Conservation (phyloP, 768 basidiomycete genomes). For the Butyriboletus loyo region DNA sequence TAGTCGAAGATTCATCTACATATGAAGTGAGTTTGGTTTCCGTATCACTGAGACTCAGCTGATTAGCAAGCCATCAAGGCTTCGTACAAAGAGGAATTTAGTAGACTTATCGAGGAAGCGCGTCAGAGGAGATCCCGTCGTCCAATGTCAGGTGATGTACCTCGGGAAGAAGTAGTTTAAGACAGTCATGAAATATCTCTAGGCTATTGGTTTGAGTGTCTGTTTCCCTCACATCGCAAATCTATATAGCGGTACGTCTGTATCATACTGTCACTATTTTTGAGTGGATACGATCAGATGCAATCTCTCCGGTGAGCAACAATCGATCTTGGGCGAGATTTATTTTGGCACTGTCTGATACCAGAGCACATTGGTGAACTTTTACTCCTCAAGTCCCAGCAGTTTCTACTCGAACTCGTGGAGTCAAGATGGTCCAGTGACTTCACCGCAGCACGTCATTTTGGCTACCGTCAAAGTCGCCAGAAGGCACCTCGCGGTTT, state of each 20-base stretch:
- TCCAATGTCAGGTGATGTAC: neutral
- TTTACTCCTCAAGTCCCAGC: neutral
- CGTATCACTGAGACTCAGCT: neutral
- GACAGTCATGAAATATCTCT: conserved; percentile 35
- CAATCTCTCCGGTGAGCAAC: neutral
- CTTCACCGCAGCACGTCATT: conserved; percentile 5
- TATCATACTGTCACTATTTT: neutral
- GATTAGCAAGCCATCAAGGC: conserved; percentile 3
- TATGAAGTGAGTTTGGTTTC: conserved; percentile 36
- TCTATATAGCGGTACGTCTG: neutral
- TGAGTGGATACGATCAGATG: neutral
- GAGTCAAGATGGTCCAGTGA: neutral
- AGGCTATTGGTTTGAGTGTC: conserved; percentile 1
- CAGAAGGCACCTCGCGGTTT: neutral
- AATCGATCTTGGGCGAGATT: conserved; percentile 3
- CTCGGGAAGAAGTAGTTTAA: conserved; percentile 28
- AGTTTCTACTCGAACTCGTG: neutral
- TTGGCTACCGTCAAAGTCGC: neutral
- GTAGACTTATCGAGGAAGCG: conserved; percentile 33
- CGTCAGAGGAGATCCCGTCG: conserved; percentile 33
- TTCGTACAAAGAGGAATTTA: conserved; percentile 34
- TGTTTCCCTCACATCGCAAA: neutral
- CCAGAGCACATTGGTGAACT: neutral
- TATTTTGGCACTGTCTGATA: neutral
- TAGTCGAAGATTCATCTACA: conserved; percentile 37